phyloP scores from a whole-genome alignment of 2,329 filamentous ascomycete genomes.

The Neofusicoccum umdonicola region DNA sequence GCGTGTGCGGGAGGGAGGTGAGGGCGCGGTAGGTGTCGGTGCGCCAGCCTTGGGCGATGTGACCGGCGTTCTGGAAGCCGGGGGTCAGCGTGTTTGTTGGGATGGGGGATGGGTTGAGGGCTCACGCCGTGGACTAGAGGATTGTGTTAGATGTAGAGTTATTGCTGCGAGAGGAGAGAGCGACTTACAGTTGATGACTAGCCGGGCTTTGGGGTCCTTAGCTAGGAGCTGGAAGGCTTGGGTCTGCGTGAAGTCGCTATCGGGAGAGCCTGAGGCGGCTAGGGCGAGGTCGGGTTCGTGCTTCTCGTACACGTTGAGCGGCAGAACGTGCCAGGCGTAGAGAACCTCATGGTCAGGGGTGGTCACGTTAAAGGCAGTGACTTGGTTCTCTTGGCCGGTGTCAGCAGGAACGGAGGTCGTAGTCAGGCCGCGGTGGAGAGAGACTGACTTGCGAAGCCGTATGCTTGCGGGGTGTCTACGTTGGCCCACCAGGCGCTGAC shows the following conservation, averaged over 20 bases:
- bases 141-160: slow-evolving; percentile 17
- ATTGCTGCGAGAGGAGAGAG: neutral
- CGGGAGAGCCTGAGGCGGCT: slow-evolving; percentile 38
- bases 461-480: slow-evolving; percentile 72
- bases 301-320: slow-evolving; percentile 70
- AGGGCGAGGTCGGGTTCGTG: slow-evolving; percentile 61
- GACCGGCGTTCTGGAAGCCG: slow-evolving; percentile 70
- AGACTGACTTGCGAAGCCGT: slow-evolving; percentile 74
- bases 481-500: slow-evolving; percentile 71
- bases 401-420: neutral
- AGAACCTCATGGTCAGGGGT: slow-evolving; percentile 75
- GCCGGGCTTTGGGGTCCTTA: slow-evolving; percentile 49
- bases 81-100: slow-evolving; percentile 19
- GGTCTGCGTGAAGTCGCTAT: slow-evolving; percentile 47
- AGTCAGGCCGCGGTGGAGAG: neutral
- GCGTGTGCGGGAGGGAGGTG: slow-evolving; percentile 63
- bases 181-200: slow-evolving; percentile 55
- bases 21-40: slow-evolving; percentile 76
- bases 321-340: slow-evolving; percentile 89
- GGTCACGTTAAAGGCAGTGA: slow-evolving; percentile 76
- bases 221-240: slow-evolving; percentile 51
- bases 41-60: slow-evolving; percentile 75
- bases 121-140: slow-evolving; percentile 60
- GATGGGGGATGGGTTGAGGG: slow-evolving; percentile 3
- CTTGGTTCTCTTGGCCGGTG: slow-evolving; percentile 67